Base-by-base conservation (phyloP, 306 rosid genomes). In the Vigna angularis region DNA sequence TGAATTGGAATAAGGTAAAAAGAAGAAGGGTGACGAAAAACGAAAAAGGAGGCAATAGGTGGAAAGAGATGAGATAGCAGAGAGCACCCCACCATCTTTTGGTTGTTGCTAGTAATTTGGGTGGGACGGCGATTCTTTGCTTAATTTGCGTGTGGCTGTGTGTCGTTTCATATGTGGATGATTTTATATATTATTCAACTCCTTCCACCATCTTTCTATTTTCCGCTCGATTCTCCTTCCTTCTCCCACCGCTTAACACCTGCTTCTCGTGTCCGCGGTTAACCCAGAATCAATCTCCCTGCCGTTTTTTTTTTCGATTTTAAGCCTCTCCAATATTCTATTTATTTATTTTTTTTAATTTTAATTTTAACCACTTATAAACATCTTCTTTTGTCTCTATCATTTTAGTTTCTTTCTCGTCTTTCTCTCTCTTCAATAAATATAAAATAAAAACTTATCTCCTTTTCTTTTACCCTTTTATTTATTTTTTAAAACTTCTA, bases 141-240 rank as follows among this genome's bases (percentile, higher is more conserved):
- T 42, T 61, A 14, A 61, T 61, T 42, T 77, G 20, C 32, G 67
- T 52, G 28, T 2, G 3, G 4, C 28, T 24, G 4, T 44, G 8
- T 12, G 38, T 61, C 38, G 2, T 49, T 32, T 75, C 72, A 55
- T 7, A 11, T 48, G 49, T 75, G 66, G n/a, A 63, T 49, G 24
- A 75, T 50, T 74, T n/a, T n/a, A 16, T 32, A 17, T 34, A 74
- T 45, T 50, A 64, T 52, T 49, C 52, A 36, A 74, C 57, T 48
- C 26, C 48, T 34, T 24, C 26, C 74, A 55, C 76, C 66, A 50
- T 81, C 72, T 81, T 75, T 81, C 26, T 38, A 40, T 81, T 67
- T 74, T 57, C 75, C 49, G 50, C 40, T 73, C 17, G 66, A 69
- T 74, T 74, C 68, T 53, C 6, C 15, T n/a, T 20, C 58, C 42